Conservation (phyloP, 1,284 basidiomycete species). For the Porodaedalea pini region DNA sequence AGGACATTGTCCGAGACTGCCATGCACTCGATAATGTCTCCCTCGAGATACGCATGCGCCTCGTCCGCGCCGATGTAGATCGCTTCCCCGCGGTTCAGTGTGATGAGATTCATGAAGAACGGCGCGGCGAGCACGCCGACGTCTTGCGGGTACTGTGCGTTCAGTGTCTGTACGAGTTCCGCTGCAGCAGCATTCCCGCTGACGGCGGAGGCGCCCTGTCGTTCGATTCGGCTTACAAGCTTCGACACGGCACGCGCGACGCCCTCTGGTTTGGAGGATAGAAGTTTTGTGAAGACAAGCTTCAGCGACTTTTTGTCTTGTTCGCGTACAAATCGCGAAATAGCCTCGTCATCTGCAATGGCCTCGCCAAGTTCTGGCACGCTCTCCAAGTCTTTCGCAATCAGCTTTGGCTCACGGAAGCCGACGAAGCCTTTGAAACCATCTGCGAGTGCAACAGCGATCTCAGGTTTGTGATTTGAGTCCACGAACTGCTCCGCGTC, state of each 20-base stretch:
- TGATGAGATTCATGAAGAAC: slow-evolving; percentile 59
- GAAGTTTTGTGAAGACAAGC: slow-evolving; percentile 44
- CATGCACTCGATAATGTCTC: slow-evolving; percentile 42
- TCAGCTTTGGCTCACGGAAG: slow-evolving; percentile 47
- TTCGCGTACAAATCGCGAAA: slow-evolving; percentile 15
- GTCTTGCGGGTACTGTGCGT: slow-evolving; percentile 56
- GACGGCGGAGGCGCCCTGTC: slow-evolving; percentile 24
- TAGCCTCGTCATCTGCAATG: slow-evolving; percentile 31
- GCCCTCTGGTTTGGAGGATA: slow-evolving; percentile 37
- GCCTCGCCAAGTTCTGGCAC: slow-evolving; percentile 49
- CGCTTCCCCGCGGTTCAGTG: slow-evolving; percentile 53
- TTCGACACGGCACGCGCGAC: slow-evolving; percentile 34
- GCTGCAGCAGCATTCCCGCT: slow-evolving; percentile 31
- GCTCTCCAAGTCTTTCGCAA: slow-evolving; percentile 42
- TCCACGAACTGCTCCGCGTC: slow-evolving; percentile 49
- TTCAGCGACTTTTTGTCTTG: slow-evolving; percentile 32
- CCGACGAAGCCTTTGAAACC: slow-evolving; percentile 63
- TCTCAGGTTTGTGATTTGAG: slow-evolving; percentile 63
- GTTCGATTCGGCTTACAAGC: slow-evolving; percentile 38
- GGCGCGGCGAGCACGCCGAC: slow-evolving; percentile 59
- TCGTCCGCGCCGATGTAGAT: slow-evolving; percentile 62
- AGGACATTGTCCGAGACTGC: slow-evolving; percentile 36
- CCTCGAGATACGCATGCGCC: slow-evolving; percentile 64
- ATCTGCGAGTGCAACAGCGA: slow-evolving; percentile 61
- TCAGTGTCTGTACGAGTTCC: slow-evolving; percentile 44